Conservation (phyloP, 352 stramenopile species). For the Thalassiosira hispida region DNA sequence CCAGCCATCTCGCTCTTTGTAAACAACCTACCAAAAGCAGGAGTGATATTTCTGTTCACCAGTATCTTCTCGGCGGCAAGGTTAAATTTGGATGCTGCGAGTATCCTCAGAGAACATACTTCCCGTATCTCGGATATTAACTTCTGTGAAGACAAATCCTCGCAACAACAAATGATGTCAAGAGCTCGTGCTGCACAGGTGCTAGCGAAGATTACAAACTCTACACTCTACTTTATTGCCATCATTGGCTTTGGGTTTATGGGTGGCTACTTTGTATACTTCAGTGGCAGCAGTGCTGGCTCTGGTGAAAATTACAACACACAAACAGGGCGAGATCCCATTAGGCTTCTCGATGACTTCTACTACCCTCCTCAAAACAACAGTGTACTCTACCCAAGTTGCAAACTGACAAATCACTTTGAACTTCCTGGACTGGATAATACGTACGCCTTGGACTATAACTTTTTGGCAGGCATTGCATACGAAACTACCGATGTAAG, state of each 20-base stretch:
- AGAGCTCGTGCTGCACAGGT: constrained; percentile 5
- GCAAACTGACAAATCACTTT: constrained; percentile 4
- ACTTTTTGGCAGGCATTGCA: constrained; percentile 52
- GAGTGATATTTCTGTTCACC: constrained; percentile 4
- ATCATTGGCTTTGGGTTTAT: background rate
- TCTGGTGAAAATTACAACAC: constrained; percentile 5
- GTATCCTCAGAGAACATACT: constrained; percentile 6
- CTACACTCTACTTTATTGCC: constrained; percentile 3
- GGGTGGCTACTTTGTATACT: constrained; percentile 4
- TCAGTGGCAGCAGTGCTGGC: background rate
- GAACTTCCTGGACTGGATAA: background rate
- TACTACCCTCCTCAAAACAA: constrained; percentile 4
- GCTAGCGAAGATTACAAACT: constrained; percentile 1
- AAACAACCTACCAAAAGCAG: background rate
- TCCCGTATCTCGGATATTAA: background rate
- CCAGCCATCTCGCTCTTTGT: background rate
- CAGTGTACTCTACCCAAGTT: background rate
- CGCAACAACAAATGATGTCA: constrained; percentile 6
- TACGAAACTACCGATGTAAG: constrained; percentile 34
- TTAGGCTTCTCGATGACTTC: constrained; percentile 2
- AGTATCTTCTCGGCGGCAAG: background rate
- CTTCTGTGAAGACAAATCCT: background rate
- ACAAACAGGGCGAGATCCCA: constrained; percentile 3
- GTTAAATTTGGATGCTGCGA: background rate
- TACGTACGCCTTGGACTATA: constrained; percentile 48